Evolutionary conservation across 2,329 filamentous ascomycete species (phyloP), one percentile per base, ranked within the genome.

Genomic region (Westerdykella sp.): DNA sequence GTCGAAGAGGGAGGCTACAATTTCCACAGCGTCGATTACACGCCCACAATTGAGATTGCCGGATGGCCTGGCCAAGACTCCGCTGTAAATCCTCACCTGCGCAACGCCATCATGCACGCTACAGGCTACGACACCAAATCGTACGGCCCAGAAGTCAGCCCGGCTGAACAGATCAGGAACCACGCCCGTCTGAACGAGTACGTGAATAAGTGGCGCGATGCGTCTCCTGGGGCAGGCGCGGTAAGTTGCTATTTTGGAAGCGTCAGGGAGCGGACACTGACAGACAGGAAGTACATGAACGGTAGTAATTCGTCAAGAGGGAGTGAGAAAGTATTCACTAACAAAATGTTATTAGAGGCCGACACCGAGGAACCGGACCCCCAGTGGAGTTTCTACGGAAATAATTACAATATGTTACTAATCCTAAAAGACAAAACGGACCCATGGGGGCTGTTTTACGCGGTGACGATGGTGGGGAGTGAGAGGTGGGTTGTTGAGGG

Each of bases 371-470:
- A 63, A 39, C 58, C 57, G 12, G 45, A 56, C 23, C 62, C 54
- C 21, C 51, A 60, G 41, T 34, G 55, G 10, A 53, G 52, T 22
- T 54, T 60, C 23, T 63, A 55, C 42, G 61, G 61, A 1, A 28
- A 30, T 12, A 56, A 57, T 35, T 65, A 63, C 41, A 47, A 43
- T 6, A 44, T 44, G 13, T 18, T 65, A 30, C 40, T 55, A 22
- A 28, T 35, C 9, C 52, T 60, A 14, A 62, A 61, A 45, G 43
- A 44, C 37, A 39, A 44, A 11, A 43, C 42, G 21, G 61, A 65
- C 50, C 61, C 59, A 2, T 58, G 54, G 50, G 43, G 45, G 10
- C 32, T 59, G 10, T 63, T 63, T 42, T 62, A 60, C 43, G 57
- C 51, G 9, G 47, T 55, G 31, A 60, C 54, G 13, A 51, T 16